phyloP scores from a whole-genome alignment of 2,329 filamentous ascomycete genomes.

The Helminthosporium solani region DNA sequence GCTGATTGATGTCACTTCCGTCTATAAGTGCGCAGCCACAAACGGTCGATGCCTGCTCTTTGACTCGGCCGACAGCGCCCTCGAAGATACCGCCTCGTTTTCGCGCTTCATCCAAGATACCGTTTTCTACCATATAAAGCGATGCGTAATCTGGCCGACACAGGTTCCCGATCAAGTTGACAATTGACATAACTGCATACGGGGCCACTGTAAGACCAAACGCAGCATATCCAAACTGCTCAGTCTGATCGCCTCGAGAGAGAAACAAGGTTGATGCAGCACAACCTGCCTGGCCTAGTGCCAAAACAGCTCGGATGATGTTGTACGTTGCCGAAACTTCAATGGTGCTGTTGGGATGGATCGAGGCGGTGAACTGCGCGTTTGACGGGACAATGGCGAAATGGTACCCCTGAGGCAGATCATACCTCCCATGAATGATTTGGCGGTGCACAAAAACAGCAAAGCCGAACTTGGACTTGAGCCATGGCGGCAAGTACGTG shows the following conservation, averaged over 20 bases:
- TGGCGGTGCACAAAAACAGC: slow-evolving; percentile 18
- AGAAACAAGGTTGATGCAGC: slow-evolving; percentile 29
- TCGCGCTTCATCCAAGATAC: slow-evolving; percentile 33
- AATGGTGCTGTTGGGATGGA: slow-evolving; percentile 3
- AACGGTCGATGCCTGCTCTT: slow-evolving; percentile 6
- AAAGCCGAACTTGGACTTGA: slow-evolving; percentile 15
- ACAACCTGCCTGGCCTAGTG: slow-evolving; percentile 31
- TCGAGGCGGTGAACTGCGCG: slow-evolving; percentile 14
- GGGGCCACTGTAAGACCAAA: slow-evolving; percentile 41
- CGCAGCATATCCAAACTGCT: slow-evolving; percentile 37
- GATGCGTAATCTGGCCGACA: slow-evolving; percentile 30
- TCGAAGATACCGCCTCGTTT: slow-evolving; percentile 22
- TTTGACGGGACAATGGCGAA: slow-evolving; percentile 19
- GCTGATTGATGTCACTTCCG: slow-evolving; percentile 6
- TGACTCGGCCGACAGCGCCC: slow-evolving; percentile 20
- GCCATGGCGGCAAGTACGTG: slow-evolving; percentile 16
- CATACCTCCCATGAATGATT: slow-evolving; percentile 20
- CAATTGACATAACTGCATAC: slow-evolving; percentile 39
- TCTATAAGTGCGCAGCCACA: slow-evolving; percentile 1
- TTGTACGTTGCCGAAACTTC: slow-evolving; percentile 25
- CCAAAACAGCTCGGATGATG: slow-evolving; percentile 23
- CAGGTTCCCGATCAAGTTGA: slow-evolving; percentile 36
- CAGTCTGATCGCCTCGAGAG: slow-evolving; percentile 30
- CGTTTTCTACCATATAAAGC: slow-evolving; percentile 29
- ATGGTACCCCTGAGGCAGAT: slow-evolving; percentile 16